Conservation (phyloP, 129 eudicot genomes). For the Deinandra increscens region DNA sequence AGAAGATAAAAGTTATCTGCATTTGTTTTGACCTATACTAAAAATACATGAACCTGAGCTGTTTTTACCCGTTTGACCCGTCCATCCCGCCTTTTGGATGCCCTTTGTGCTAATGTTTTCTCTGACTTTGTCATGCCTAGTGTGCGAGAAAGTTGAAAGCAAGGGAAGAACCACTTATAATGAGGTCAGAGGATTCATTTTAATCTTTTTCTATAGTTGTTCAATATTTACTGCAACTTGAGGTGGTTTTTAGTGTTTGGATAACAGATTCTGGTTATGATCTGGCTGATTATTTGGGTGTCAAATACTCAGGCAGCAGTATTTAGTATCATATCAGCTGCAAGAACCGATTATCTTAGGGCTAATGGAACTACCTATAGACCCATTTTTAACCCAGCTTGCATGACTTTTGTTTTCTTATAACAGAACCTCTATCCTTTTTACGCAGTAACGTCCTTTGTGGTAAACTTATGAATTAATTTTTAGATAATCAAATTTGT, state of each 20-base stretch:
- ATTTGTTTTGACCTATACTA: background rate
- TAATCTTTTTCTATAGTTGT: slow-evolving; percentile 17
- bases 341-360: slow-evolving; percentile 3
- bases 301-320: background rate
- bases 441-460: background rate
- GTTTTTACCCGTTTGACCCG: background rate
- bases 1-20: background rate
- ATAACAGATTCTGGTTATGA: background rate
- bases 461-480: background rate
- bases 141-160: slow-evolving; percentile 87
- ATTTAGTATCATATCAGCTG: background rate
- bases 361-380: background rate
- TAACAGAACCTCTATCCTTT: background rate
- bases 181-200: slow-evolving; percentile 55
- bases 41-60: background rate
- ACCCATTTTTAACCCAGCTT: background rate
- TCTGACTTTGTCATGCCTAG: slow-evolving; percentile 32
- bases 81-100: background rate
- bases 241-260: background rate
- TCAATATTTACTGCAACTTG: too few relatives aligned
- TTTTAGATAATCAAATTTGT: background rate
- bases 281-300: background rate
- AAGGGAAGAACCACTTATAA: slow-evolving; percentile 85
- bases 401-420: background rate
- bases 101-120: slow-evolving; percentile 4